Conservation (phyloP, 805 yeast species). For the Yarrowia deformans region DNA sequence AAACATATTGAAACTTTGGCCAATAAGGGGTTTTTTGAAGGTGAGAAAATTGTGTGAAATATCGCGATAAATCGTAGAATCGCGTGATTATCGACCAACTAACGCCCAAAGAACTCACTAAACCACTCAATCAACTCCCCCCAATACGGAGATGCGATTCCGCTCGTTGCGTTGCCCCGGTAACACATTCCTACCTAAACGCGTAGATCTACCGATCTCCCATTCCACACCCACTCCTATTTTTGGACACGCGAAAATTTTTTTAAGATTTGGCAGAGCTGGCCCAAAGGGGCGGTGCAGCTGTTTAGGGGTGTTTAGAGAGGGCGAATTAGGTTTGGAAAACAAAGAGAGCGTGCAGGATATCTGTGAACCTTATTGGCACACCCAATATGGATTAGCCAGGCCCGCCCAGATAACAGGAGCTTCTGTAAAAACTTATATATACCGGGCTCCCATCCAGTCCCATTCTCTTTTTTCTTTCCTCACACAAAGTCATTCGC, state of each 20-base stretch:
- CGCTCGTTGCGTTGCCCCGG: too few relatives aligned
- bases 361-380: not conserved
- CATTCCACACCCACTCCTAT: constrained; percentile 25
- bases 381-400: constrained; percentile 15
- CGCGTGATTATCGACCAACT: too few relatives aligned
- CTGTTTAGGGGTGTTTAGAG: constrained; percentile 16
- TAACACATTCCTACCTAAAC: not conserved
- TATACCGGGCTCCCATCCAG: constrained; percentile 5
- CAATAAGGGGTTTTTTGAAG: not conserved
- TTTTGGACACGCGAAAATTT: constrained; percentile 25
- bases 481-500: constrained; percentile 37
- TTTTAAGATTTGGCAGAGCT: not conserved
- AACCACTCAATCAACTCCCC: too few relatives aligned
- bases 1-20: constrained; percentile 29
- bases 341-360: constrained; percentile 7
- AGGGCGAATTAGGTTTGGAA: too few relatives aligned
- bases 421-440: constrained; percentile 11
- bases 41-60: not conserved
- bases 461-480: not conserved
- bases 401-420: constrained; percentile 25
- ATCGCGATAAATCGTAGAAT: not conserved
- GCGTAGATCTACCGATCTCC: constrained; percentile 7
- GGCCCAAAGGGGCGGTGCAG: constrained; percentile 36
- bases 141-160: too few relatives aligned
- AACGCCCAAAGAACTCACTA: too few relatives aligned